phyloP scores from a whole-genome alignment of 2,329 filamentous ascomycete species.

The Dendrostoma leiphaemia region DNA sequence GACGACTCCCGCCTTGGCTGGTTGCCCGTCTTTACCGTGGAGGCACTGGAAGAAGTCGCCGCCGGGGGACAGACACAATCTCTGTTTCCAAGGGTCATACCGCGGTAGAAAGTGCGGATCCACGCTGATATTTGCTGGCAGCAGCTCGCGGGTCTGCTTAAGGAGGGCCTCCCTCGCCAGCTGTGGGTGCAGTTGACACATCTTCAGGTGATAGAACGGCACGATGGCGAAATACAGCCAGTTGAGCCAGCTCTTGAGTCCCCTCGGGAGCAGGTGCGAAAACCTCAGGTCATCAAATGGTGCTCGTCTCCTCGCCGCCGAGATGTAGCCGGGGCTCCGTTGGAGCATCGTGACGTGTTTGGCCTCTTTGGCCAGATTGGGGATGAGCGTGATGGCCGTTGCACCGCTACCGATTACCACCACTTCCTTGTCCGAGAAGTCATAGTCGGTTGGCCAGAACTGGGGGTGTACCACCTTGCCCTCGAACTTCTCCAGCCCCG shows the following conservation, averaged over 20 bases:
- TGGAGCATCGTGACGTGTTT: constrained; percentile 67
- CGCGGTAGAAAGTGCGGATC: constrained; percentile 22
- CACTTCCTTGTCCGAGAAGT: constrained; percentile 64
- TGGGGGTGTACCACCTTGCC: constrained; percentile 63
- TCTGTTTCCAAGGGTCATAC: constrained; percentile 59
- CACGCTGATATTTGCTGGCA: constrained; percentile 55
- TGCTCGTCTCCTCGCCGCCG: constrained; percentile 58
- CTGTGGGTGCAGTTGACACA: constrained; percentile 62
- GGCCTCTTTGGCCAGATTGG: constrained; percentile 54
- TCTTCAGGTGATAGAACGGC: background rate
- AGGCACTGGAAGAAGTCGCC: constrained; percentile 44
- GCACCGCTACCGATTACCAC: constrained; percentile 69
- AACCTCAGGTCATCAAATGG: constrained; percentile 56
- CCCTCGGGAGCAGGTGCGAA: constrained; percentile 49
- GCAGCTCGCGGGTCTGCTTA: constrained; percentile 50
- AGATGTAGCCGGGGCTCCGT: constrained; percentile 61
- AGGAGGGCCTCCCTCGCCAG: constrained; percentile 60
- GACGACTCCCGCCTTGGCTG: constrained; percentile 35
- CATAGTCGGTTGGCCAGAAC: constrained; percentile 70
- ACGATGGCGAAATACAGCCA: constrained; percentile 15
- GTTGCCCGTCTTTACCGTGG: constrained; percentile 31
- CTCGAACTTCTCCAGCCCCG: constrained; percentile 35
- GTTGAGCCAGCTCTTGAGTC: constrained; percentile 41
- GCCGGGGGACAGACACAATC: constrained; percentile 57
- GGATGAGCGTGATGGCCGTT: constrained; percentile 66